phyloP scores from a whole-genome alignment of 2,329 filamentous ascomycete genomes.

The Penicillium occitanis region DNA sequence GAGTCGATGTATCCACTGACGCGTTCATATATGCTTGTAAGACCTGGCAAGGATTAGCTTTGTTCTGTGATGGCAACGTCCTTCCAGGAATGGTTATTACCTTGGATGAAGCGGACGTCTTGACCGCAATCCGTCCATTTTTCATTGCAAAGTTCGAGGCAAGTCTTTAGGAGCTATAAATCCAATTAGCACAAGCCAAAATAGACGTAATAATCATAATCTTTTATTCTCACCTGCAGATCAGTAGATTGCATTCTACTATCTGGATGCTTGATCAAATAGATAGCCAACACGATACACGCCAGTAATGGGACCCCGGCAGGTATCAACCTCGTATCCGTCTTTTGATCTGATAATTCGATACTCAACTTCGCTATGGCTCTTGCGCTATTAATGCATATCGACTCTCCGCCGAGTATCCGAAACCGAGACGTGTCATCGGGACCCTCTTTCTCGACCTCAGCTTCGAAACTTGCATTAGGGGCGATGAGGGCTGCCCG shows the following conservation, averaged over 20 bases:
- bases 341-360: constrained; percentile 12
- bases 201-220: background rate
- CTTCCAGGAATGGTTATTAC: background rate
- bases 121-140: constrained; percentile 17
- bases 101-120: constrained; percentile 15
- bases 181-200: background rate
- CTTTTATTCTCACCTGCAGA: background rate
- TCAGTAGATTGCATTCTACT: constrained; percentile 17
- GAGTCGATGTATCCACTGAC: constrained; percentile 10
- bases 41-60: background rate
- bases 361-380: constrained; percentile 15
- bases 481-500: constrained; percentile 12
- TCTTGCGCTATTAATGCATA: constrained; percentile 15
- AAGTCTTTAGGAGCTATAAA: constrained; percentile 8
- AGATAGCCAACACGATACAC: constrained; percentile 17
- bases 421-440: constrained; percentile 17
- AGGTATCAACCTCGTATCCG: constrained; percentile 14
- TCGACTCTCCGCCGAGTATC: constrained; percentile 14
- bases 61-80: background rate
- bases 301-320: constrained; percentile 13
- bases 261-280: constrained; percentile 16
- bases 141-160: constrained; percentile 16
- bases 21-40: constrained; percentile 11
- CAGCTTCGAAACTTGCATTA: constrained; percentile 12
- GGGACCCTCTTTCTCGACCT: constrained; percentile 16